Conservation (phyloP, 106 monocot species). For the Allium fistulosum region DNA sequence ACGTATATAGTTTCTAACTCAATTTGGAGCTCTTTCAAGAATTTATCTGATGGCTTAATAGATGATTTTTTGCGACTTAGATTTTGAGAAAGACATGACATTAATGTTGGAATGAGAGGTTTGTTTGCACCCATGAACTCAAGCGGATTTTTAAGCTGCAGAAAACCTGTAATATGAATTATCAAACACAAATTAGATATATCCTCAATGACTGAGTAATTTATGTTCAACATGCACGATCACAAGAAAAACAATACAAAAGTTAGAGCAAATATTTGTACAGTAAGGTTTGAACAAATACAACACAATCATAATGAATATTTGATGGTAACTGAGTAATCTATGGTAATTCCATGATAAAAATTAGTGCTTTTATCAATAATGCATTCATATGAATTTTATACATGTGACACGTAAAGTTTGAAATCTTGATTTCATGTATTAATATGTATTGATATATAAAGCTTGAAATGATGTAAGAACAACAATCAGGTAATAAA, state of each 20-base stretch:
- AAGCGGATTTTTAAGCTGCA: constrained; percentile 56
- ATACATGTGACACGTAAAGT: not conserved
- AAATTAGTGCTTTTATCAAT: not conserved
- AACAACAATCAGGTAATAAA: not conserved
- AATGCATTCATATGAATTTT: too few species aligned
- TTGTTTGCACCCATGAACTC: constrained; percentile 31
- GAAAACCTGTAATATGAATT: constrained; percentile 38
- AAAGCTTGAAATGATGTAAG: not conserved
- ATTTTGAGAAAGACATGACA: constrained; percentile 46
- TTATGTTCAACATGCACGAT: too few species aligned
- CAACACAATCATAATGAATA: not conserved
- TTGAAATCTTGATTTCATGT: not conserved
- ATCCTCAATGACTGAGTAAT: not conserved
- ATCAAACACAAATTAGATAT: not conserved
- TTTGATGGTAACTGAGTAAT: not conserved
- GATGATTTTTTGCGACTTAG: constrained; percentile 30
- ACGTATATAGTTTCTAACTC: constrained; percentile 84
- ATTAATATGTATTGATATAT: not conserved
- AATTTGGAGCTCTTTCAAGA: constrained; percentile 61
- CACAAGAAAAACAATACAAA: too few species aligned
- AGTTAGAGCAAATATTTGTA: too few species aligned
- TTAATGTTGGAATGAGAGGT: constrained; percentile 30
- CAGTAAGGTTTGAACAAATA: not conserved
- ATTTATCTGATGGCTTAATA: constrained; percentile 38
- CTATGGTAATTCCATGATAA: not conserved